Evolutionary conservation across 2,329 filamentous ascomycete species (phyloP), one percentile per base, ranked within the genome.

Genomic region (Colletotrichum sp.): DNA sequence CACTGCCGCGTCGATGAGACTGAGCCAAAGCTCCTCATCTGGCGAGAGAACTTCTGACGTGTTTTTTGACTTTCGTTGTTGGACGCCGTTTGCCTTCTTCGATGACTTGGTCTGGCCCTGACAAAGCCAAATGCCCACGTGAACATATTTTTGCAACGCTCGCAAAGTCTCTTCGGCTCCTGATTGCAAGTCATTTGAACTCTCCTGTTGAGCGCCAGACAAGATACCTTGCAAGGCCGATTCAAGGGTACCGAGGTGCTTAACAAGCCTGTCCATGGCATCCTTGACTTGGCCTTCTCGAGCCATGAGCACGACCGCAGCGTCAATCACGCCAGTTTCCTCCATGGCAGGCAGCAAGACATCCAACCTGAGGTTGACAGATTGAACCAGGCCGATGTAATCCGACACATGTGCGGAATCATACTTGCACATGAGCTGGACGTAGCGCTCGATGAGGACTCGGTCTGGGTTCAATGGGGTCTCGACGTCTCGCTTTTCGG

Each of bases 81-180:
- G 73, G 6, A 90, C 84, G 24, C 85, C 83, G 78, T 83, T 87
- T 69, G 82, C 80, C 75, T 85, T 84, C 74, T 86, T 89, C 8
- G 87, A 84, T 0, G 89, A 90, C 80, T 94, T 94, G 65, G 92
- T 95, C 82, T 98, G 95, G 2, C 94, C 92, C 84, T 97, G 95
- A 80, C 97, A 98, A 15, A 99, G 88, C 97, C 97, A 99, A 66
- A 98, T 96, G 16, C 97, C 97, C 2, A 99, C 95, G 78, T 96
- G 93, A 2, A 94, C 92, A 84, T 98, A 98, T 82, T 98, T 98
- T 76, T 97, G 93, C 21, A 99, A 86, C 1, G 94, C 93, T 73
- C 92, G 91, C 6, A 98, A 88, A 2, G 98, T 88, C 72, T 96
- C 94, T 71, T 94, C 91, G 1, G 94, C 91, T 0, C 94, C 91